Evolutionary conservation across 208 protist species (phyloP), one percentile per base, ranked within the genome.

Genomic region (Angomonas deanei): DNA sequence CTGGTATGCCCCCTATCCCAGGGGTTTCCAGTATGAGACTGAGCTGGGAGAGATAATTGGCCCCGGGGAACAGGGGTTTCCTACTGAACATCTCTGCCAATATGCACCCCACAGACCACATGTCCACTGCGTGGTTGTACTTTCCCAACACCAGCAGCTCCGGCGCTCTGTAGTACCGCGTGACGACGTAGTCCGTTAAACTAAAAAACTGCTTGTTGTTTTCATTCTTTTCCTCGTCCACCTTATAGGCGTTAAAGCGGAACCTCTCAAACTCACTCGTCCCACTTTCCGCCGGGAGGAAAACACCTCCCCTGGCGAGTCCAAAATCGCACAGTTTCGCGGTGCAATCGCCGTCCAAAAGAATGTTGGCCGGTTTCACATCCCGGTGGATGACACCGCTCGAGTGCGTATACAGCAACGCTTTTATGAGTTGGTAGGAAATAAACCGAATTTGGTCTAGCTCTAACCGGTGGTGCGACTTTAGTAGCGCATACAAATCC

Each of bases 151-250:
- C 66, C 38, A 99, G 88, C 27, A 99, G 78, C 78, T 99, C 98
- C 8, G 98, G 98, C 8, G 98, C 89, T 26, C 98, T 78, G 72
- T 99, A 99, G 96, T 97, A 99, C 6, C 98, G 79, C 17, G 96
- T 99, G 36, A 96, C 91, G 11, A 97, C 94, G 67, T 97, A 97
- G 50, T 95, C 91, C 8, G 96, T 97, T 63, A 98, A 61, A 42
- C 70, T 74, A 72, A 78, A 89, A 28, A 88, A 59, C 26, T 48
- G 27, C 3, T 67, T 26, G 3, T 60, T 33, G 21, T 70, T 54
- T 24, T 60, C 39, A 24, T 58, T 50, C 27, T 64, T 23, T 24
- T 26, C 8, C 33, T 13, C 6, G 17, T 15, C 38, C 50, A 60
- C 34, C 36, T 54, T 4, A 15, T 24, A 26, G 26, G 55, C 23